Evolutionary conservation across 208 protist genomes (phyloP), one percentile per base, ranked within the genome.

Genomic region (Lotmaria passim): DNA sequence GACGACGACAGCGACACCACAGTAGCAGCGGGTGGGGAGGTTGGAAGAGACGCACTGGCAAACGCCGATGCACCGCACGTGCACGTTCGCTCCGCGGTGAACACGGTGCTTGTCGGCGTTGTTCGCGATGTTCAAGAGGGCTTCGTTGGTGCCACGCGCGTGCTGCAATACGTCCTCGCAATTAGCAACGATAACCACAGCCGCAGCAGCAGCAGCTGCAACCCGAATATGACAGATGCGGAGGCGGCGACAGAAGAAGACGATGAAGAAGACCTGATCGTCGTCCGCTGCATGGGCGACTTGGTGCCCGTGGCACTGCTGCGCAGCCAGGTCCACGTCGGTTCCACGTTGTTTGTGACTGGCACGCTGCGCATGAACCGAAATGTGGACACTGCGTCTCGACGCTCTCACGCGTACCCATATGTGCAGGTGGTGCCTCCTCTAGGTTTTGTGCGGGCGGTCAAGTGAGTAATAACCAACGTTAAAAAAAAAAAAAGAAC

Each of bases 351-450:
- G 33, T 82, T 86, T 33, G 87, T 93, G 30, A 46, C 78, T 23
- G 90, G 90, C 2, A 76, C 73, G n/a, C 65, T 95, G 39, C 77
- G 82, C 23, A 84, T 93, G 82, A 93, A 95, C 57, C 81, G 87
- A 4, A 89, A 85, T 34, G 66, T 88, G 39, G 87, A 92, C 61
- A 72, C 64, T n/a, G 62, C 64, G 10, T 93, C 87, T 23, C 77
- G 82, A 21, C 70, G 86, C 44, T 56, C 81, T 24, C 89, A 95
- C 64, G 90, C 90, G 28, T 95, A 92, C 71, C 90, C 90, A 21
- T 93, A 82, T 61, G 80, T 95, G 28, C 80, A 87, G 28, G 86
- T 95, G n/a, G 73, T 80, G 1, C 87, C 90, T 33, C 90, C 90
- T 14, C 52, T 91, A 3, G 90, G 90, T 2, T 81, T 51, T 56